Evolutionary conservation across 1,284 basidiomycete genomes (phyloP).

Genomic region (Pseudozyma sp.): DNA sequence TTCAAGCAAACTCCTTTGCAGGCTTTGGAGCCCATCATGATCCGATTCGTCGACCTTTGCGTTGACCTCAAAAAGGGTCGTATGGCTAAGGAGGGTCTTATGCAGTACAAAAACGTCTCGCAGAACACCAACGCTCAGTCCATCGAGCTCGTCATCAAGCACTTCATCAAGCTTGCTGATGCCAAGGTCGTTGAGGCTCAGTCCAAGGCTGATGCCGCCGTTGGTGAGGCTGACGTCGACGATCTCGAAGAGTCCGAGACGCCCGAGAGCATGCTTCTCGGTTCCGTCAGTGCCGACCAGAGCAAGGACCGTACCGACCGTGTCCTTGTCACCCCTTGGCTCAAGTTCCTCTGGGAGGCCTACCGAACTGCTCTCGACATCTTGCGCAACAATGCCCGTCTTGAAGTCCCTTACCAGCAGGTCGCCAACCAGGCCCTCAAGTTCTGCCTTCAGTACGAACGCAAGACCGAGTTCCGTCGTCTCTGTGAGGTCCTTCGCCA

Average conservation of each 20-base stretch:
- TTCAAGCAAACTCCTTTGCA: constrained; percentile 91
- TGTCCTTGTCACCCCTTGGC: constrained; percentile 94
- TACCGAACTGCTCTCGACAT: constrained; percentile 97
- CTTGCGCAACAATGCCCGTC: constrained; percentile 92
- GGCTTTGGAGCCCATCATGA: constrained; percentile 93
- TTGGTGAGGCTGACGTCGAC: constrained; percentile 69
- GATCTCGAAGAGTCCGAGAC: constrained; percentile 78
- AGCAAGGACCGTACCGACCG: constrained; percentile 95
- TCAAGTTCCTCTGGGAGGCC: constrained; percentile 98
- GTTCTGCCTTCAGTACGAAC: constrained; percentile 92
- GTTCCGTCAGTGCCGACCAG: constrained; percentile 88
- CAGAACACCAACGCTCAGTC: constrained; percentile 91
- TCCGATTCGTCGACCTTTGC: constrained; percentile 89
- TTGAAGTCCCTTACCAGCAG: constrained; percentile 97
- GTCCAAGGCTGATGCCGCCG: constrained; percentile 67
- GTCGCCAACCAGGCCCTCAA: constrained; percentile 96
- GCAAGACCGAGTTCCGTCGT: constrained; percentile 97
- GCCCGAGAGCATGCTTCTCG: constrained; percentile 87
- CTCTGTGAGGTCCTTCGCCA: constrained; percentile 96
- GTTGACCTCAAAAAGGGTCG: constrained; percentile 94
- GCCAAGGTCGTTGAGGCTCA: constrained; percentile 73
- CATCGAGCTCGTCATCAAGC: constrained; percentile 91
- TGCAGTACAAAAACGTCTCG: constrained; percentile 79
- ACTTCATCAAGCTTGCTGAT: constrained; percentile 88
- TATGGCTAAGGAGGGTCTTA: constrained; percentile 90